Percentiles rank a stretch among this genome's conserved stretches.
Evolutionary conservation across 495 filamentous ascomycete species (phyloP).

Genomic region (Lichina pygmaea): DNA sequence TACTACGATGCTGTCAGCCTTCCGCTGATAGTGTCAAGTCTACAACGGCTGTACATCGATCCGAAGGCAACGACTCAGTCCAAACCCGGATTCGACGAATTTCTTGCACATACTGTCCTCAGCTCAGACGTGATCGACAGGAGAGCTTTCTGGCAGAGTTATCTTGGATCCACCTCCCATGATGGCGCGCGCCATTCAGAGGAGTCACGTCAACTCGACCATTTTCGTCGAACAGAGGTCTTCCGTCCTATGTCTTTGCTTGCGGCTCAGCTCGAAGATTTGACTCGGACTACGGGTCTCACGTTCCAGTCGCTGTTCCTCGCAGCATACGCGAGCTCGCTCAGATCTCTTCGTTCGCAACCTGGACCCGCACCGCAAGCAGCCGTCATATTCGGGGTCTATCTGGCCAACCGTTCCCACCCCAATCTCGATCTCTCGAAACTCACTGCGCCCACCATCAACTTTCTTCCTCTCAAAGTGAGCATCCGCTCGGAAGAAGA

Average conservation of each 20-base stretch:
- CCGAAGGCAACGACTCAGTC: slow-evolving; percentile 1
- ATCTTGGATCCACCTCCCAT: slow-evolving; percentile 7
- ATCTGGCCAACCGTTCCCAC: slow-evolving; percentile 25
- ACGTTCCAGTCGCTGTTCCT: slow-evolving; percentile 23
- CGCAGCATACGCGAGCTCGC: slow-evolving; percentile 18
- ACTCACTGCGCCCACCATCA: slow-evolving; percentile 21
- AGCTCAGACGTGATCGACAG: slow-evolving; percentile 5
- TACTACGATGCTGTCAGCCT: slow-evolving; percentile 32
- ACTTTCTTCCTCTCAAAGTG: slow-evolving; percentile 23
- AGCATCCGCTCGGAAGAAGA: slow-evolving; percentile 4
- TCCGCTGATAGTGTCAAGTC: slow-evolving; percentile 18
- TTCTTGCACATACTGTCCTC: slow-evolving; percentile 8
- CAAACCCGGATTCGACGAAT: slow-evolving; percentile 7
- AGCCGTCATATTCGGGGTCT: slow-evolving; percentile 22
- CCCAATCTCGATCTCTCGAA: slow-evolving; percentile 12
- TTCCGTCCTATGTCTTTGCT: slow-evolving; percentile 11
- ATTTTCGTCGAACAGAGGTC: slow-evolving; percentile 11
- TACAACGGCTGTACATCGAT: slow-evolving; percentile 7
- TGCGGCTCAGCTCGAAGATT: slow-evolving; percentile 8
- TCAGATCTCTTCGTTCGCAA: slow-evolving; percentile 8
- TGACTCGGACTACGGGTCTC: slow-evolving; percentile 13
- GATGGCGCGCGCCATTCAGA: too few species aligned
- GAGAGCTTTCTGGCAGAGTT: slow-evolving; percentile 25
- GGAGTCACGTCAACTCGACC: too few species aligned
- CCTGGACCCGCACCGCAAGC: slow-evolving; percentile 1